These are phyloP conservation scores for Cladosporium halotolerans DNA, from an alignment of 2,329 filamentous ascomycete genomes.

Conservation along the genomic window DNA sequence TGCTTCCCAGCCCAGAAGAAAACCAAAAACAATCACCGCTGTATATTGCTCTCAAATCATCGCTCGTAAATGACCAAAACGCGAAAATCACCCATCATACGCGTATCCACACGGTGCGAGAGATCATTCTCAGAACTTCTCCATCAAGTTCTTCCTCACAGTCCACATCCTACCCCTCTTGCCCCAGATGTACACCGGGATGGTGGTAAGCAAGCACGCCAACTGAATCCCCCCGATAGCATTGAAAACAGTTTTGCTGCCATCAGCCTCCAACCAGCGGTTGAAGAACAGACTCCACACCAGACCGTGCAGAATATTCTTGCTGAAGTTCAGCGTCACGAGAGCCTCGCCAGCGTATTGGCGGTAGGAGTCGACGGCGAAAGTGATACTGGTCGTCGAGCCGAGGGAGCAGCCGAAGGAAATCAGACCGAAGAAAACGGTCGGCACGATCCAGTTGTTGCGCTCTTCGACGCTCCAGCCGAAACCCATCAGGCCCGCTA, in stretches of 20 bases:
- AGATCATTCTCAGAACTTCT: slow-evolving; percentile 52
- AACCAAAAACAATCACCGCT: not conserved
- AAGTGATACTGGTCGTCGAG: slow-evolving; percentile 87
- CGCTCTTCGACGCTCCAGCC: slow-evolving; percentile 79
- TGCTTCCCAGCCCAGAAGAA: too few species aligned
- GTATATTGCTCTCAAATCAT: not conserved
- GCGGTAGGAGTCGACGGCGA: slow-evolving; percentile 86
- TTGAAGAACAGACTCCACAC: slow-evolving; percentile 86
- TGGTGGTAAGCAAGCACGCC: slow-evolving; percentile 62
- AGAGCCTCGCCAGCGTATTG: slow-evolving; percentile 91
- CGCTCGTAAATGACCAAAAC: too few species aligned
- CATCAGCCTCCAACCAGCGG: slow-evolving; percentile 69
- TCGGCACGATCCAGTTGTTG: slow-evolving; percentile 85
- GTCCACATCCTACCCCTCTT: slow-evolving; percentile 95
- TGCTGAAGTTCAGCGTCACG: slow-evolving; percentile 89
- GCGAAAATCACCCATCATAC: too few species aligned
- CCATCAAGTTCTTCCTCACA: slow-evolving; percentile 76
- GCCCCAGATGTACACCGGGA: slow-evolving; percentile 92
- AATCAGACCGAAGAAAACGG: slow-evolving; percentile 84
- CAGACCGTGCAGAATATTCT: slow-evolving; percentile 87
- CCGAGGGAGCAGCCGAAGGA: slow-evolving; percentile 89
- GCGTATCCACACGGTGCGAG: too few species aligned
- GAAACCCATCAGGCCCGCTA: slow-evolving; percentile 86
- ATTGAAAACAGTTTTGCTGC: slow-evolving; percentile 71
- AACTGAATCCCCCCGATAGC: slow-evolving; percentile 83